phyloP scores from a whole-genome alignment of 2,329 filamentous ascomycete genomes.

The Apiospora phragmitis region DNA sequence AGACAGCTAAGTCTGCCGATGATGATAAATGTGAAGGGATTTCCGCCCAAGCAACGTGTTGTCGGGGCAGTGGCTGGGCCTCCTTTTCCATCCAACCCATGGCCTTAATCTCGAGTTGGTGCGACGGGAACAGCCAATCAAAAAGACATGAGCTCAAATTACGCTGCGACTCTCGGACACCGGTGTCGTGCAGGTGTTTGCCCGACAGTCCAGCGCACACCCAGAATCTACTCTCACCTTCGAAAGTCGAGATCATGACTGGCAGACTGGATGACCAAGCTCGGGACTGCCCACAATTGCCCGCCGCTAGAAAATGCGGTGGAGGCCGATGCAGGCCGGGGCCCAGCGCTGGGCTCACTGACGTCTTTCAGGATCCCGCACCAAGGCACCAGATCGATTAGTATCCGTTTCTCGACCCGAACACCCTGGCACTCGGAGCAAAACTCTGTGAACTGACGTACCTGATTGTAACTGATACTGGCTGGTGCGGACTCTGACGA shows the following conservation, averaged over 20 bases:
- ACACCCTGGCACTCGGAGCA: background rate
- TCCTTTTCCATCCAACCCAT: background rate
- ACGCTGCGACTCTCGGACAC: background rate
- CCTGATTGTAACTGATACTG: background rate
- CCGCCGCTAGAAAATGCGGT: conserved; percentile 5
- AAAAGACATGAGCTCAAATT: background rate
- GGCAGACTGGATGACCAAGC: no score
- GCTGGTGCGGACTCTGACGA: background rate
- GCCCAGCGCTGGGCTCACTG: background rate
- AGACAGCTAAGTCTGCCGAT: background rate
- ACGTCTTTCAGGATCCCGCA: background rate
- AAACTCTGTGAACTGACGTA: background rate
- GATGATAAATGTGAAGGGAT: background rate
- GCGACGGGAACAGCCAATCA: background rate
- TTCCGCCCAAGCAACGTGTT: background rate
- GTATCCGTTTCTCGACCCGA: background rate
- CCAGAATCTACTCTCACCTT: background rate
- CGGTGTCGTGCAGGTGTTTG: background rate
- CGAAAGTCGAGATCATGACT: background rate
- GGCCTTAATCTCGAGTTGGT: background rate
- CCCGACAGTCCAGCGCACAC: background rate
- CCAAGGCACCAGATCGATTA: background rate
- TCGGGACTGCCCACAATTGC: background rate
- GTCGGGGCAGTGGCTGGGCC: background rate
- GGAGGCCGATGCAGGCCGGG: conserved; percentile 1